These are phyloP conservation scores for Emmonsiellopsis sp. DNA, from an alignment of 2,329 filamentous ascomycete species.

Conservation along the genomic window DNA sequence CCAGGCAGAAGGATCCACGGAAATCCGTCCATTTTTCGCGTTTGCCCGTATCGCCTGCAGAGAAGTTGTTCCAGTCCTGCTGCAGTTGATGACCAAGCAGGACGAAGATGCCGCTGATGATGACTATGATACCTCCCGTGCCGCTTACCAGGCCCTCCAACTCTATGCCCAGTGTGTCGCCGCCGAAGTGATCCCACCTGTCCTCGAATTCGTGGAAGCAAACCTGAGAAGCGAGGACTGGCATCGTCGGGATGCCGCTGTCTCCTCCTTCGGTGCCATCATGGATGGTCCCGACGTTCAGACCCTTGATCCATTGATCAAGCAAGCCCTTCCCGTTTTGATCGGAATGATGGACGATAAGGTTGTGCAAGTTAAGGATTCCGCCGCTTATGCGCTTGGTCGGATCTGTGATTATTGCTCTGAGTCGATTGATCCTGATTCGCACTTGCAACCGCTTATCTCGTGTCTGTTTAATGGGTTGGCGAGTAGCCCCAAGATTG, in stretches of 20 bases:
- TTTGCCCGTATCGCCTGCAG: constrained; percentile 87
- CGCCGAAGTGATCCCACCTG: constrained; percentile 71
- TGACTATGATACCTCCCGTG: constrained; percentile 93
- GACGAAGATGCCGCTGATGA: constrained; percentile 95
- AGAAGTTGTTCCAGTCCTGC: constrained; percentile 87
- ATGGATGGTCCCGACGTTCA: constrained; percentile 97
- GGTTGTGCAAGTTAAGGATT: constrained; percentile 86
- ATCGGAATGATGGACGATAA: constrained; percentile 88
- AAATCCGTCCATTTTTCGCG: constrained; percentile 88
- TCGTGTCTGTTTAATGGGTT: constrained; percentile 82
- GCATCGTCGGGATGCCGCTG: constrained; percentile 89
- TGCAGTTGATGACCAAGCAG: constrained; percentile 86
- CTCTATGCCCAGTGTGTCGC: constrained; percentile 91
- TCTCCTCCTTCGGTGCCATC: constrained; percentile 94
- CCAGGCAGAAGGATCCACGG: constrained; percentile 63
- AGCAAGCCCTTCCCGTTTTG: constrained; percentile 85
- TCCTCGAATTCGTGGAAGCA: constrained; percentile 82
- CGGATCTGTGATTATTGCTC: constrained; percentile 92
- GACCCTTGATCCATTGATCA: constrained; percentile 85
- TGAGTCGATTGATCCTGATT: constrained; percentile 75
- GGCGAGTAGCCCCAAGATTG: constrained; percentile 90
- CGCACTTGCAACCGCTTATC: constrained; percentile 78
- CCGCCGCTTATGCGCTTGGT: constrained; percentile 88
- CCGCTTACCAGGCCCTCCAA: constrained; percentile 92
- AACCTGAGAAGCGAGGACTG: constrained; percentile 88